These are phyloP conservation scores for Actinidia polygama DNA, from an alignment of 179 eudicot species.

Conservation along the genomic window DNA sequence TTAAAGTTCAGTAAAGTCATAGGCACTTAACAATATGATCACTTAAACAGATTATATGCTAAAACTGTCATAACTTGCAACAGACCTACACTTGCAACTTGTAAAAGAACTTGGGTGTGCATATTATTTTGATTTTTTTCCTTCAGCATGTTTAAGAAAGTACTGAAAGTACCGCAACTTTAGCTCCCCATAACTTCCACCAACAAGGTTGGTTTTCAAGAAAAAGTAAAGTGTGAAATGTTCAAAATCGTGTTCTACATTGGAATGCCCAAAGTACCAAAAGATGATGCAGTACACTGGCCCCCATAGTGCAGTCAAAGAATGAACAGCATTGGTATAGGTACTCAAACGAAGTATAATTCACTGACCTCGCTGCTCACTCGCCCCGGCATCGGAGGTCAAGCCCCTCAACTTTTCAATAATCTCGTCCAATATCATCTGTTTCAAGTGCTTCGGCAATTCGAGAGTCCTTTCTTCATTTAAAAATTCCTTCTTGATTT, in stretches of 20 bases:
- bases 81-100: not conserved
- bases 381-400: conserved; percentile 51
- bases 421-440: conserved; percentile 63
- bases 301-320: not conserved
- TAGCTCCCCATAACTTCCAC: not conserved
- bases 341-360: conserved; percentile 4
- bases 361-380: conserved; percentile 69
- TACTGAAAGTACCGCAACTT: no score
- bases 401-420: conserved; percentile 56
- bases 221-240: not conserved
- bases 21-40: not conserved
- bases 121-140: not conserved
- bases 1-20: not conserved
- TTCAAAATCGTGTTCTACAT: not conserved
- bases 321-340: not conserved
- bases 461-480: conserved; percentile 40
- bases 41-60: not conserved
- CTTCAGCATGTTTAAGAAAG: not conserved
- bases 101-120: not conserved
- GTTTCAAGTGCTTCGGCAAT: conserved; percentile 60
- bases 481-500: conserved; percentile 40
- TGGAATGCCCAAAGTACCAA: conserved; percentile 1
- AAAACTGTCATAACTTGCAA: not conserved
- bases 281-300: not conserved
- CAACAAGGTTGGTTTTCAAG: not conserved